phyloP scores from a whole-genome alignment of 805 yeast species.

The Starmerella davenportii region DNA sequence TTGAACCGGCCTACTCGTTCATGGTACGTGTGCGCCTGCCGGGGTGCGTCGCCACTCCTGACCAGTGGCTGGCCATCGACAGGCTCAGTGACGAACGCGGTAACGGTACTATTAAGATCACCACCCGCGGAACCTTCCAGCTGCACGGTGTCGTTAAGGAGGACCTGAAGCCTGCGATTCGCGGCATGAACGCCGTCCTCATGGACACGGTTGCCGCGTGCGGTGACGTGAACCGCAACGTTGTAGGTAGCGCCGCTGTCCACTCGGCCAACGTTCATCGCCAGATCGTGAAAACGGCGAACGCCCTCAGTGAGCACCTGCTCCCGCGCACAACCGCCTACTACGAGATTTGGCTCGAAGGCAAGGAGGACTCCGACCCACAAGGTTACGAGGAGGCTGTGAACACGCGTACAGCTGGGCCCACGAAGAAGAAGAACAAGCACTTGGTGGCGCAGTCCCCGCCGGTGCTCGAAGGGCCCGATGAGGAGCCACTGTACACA shows the following conservation, averaged over 20 bases:
- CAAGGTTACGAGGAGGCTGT: constrained; percentile 46
- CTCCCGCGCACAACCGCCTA: constrained; percentile 87
- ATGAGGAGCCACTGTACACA: constrained; percentile 74
- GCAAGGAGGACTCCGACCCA: constrained; percentile 46
- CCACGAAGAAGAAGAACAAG: constrained; percentile 47
- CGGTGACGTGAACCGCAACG: constrained; percentile 96
- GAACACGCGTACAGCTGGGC: constrained; percentile 48
- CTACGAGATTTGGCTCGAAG: constrained; percentile 92
- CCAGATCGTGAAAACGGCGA: constrained; percentile 49
- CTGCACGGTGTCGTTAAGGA: constrained; percentile 86
- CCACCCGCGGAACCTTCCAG: constrained; percentile 95
- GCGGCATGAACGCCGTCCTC: constrained; percentile 78
- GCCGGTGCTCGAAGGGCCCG: constrained; percentile 29
- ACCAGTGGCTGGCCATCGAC: constrained; percentile 77
- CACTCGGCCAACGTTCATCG: constrained; percentile 62
- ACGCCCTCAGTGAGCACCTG: constrained; percentile 57
- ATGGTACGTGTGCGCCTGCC: constrained; percentile 94
- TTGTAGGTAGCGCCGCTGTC: constrained; percentile 82
- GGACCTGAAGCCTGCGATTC: constrained; percentile 71
- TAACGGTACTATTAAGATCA: constrained; percentile 81
- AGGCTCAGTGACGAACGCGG: constrained; percentile 64
- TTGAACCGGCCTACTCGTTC: constrained; percentile 91
- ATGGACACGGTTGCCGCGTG: constrained; percentile 95
- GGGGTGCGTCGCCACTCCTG: constrained; percentile 76
- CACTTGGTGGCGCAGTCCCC: constrained; percentile 76